These are phyloP conservation scores for Emergomyces africanus DNA, from an alignment of 2,329 filamentous ascomycete genomes.

Conservation along the genomic window DNA sequence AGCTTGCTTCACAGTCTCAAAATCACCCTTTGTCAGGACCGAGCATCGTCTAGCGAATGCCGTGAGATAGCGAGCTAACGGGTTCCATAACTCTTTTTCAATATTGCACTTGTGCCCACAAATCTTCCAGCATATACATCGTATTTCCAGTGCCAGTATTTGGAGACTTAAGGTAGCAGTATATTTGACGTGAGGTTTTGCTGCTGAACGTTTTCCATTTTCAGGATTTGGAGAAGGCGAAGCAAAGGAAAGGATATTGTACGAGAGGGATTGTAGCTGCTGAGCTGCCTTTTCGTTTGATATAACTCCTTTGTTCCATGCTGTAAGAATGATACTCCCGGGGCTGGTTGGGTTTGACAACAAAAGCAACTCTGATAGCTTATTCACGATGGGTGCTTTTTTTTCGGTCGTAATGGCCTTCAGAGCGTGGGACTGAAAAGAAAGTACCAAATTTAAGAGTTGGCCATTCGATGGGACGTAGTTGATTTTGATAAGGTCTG, in stretches of 20 bases:
- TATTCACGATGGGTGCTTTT: constrained; percentile 21
- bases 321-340: constrained; percentile 26
- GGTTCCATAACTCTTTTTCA: constrained; percentile 31
- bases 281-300: constrained; percentile 28
- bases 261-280: constrained; percentile 34
- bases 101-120: constrained; percentile 30
- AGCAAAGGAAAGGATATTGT: constrained; percentile 25
- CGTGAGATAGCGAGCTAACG: constrained; percentile 29
- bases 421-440: constrained; percentile 30
- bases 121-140: constrained; percentile 30
- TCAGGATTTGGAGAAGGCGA: constrained; percentile 11
- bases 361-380: constrained; percentile 20
- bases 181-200: constrained; percentile 16
- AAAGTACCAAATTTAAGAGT: constrained; percentile 22
- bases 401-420: constrained; percentile 25
- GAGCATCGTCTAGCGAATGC: constrained; percentile 23
- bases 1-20: constrained; percentile 23
- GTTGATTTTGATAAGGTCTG: constrained; percentile 25
- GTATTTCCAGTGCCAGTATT: constrained; percentile 30
- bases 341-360: constrained; percentile 26
- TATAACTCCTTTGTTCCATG: constrained; percentile 24
- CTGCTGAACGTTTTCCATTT: background rate
- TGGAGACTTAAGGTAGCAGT: constrained; percentile 25
- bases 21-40: constrained; percentile 24
- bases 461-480: constrained; percentile 17